These are phyloP conservation scores for Sarocladiaceae sp. DNA, from an alignment of 2,329 filamentous ascomycete genomes.

Conservation along the genomic window DNA sequence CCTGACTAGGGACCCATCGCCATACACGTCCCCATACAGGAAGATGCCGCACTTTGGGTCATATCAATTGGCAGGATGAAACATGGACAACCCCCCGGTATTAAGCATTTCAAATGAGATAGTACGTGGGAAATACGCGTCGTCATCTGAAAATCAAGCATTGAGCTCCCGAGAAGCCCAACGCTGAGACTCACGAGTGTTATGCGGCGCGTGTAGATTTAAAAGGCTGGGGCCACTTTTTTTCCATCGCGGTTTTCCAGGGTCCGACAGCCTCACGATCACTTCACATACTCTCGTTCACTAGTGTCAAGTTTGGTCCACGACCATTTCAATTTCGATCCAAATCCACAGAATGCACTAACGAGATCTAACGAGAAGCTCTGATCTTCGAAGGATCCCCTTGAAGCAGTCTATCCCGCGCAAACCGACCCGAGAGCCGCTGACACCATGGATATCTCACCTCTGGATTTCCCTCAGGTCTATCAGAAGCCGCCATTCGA, in stretches of 20 bases:
- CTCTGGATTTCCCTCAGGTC: conserved; percentile 69
- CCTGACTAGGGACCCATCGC: too few relatives aligned
- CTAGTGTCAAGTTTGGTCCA: not conserved
- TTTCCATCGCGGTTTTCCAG: conserved; percentile 1
- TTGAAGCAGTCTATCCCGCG: too few relatives aligned
- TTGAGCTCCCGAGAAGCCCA: too few relatives aligned
- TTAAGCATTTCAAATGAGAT: too few relatives aligned
- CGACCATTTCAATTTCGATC: not conserved
- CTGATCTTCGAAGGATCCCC: not conserved
- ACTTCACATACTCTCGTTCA: not conserved
- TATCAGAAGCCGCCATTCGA: conserved; percentile 66
- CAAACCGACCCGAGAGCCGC: not conserved
- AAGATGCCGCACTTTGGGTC: too few relatives aligned
- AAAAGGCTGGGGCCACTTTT: conserved; percentile 1
- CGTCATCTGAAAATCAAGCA: too few relatives aligned
- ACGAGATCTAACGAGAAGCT: not conserved
- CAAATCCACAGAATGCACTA: not conserved
- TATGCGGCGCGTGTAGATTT: too few relatives aligned
- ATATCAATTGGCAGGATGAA: too few relatives aligned
- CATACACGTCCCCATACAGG: too few relatives aligned
- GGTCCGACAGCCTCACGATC: not conserved
- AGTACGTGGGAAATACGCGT: too few relatives aligned
- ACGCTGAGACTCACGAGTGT: too few relatives aligned
- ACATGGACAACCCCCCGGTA: too few relatives aligned
- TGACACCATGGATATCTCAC: conserved; percentile 20